phyloP scores from a whole-genome alignment of 305 asterid genomes.

The Fraxinus nigra region DNA sequence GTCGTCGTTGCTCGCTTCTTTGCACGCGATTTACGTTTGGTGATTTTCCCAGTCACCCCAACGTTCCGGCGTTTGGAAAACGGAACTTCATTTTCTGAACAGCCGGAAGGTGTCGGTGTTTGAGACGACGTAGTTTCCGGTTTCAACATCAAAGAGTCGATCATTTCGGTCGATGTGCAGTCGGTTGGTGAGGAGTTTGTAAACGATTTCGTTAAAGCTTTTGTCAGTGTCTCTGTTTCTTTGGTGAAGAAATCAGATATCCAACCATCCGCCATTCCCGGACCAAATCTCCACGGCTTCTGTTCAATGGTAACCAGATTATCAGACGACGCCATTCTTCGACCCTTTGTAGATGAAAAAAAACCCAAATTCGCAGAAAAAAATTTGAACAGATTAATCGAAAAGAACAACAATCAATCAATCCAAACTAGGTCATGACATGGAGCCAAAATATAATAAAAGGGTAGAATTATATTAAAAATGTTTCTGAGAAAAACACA shows the following conservation, averaged over 20 bases:
- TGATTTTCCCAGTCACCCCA: conserved; percentile 52
- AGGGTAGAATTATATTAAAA: background rate
- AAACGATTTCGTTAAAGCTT: conserved; percentile 52
- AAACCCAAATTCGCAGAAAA: background rate
- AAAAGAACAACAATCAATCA: background rate
- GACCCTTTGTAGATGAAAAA: background rate
- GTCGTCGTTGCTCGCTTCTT: conserved; percentile 72
- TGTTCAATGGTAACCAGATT: conserved; percentile 56
- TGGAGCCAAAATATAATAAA: background rate
- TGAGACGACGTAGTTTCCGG: conserved; percentile 32
- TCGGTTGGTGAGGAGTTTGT: conserved; percentile 18
- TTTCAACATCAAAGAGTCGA: conserved; percentile 26
- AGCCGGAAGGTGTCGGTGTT: conserved; percentile 29
- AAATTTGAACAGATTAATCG: background rate
- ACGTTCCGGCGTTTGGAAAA: conserved; percentile 37
- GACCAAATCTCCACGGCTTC: conserved; percentile 46
- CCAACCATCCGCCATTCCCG: conserved; percentile 58
- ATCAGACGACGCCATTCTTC: conserved; percentile 64
- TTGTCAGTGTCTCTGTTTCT: conserved; percentile 58
- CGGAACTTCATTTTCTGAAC: conserved; percentile 39
- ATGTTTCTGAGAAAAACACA: background rate
- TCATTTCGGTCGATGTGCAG: conserved; percentile 34
- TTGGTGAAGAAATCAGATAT: conserved; percentile 40
- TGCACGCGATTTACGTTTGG: conserved; percentile 72
- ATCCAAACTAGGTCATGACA: background rate